Percentiles rank a stretch among this genome's conserved stretches.
These are phyloP conservation scores for Amanita brunnescens DNA, from an alignment of 768 basidiomycete species.

Conservation along the genomic window DNA sequence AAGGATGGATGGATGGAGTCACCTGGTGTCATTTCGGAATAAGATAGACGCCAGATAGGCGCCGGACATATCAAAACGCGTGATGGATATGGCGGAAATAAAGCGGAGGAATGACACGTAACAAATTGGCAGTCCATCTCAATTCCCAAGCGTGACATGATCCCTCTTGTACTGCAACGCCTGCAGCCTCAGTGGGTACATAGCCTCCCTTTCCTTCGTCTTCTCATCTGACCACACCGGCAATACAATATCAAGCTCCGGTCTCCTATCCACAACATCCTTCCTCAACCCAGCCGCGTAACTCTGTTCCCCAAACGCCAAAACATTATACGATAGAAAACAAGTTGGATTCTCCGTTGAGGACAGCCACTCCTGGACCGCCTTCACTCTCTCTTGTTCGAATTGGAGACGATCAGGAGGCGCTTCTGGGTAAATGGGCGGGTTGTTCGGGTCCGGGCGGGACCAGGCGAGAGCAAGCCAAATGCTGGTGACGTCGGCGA, in stretches of 20 bases:
- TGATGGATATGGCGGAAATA: too few relatives aligned
- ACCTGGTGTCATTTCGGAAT: too few relatives aligned
- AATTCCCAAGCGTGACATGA: background rate
- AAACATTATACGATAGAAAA: slow-evolving; percentile 27
- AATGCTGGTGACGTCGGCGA: slow-evolving; percentile 40
- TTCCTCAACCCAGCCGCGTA: slow-evolving; percentile 26
- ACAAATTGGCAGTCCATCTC: too few relatives aligned
- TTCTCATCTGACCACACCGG: slow-evolving; percentile 29
- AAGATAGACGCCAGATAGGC: too few relatives aligned
- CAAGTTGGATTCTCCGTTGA: slow-evolving; percentile 20
- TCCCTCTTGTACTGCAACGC: slow-evolving; percentile 22
- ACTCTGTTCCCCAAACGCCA: slow-evolving; percentile 25
- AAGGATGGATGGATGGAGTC: too few relatives aligned
- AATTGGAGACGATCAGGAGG: background rate
- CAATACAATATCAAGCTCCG: slow-evolving; percentile 21
- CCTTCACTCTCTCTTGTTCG: slow-evolving; percentile 10
- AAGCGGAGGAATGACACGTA: too few relatives aligned
- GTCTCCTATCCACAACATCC: slow-evolving; percentile 23
- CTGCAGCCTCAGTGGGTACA: slow-evolving; percentile 27
- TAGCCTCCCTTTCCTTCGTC: slow-evolving; percentile 23
- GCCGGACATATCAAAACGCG: too few relatives aligned
- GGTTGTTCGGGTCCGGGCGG: background rate
- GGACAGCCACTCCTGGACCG: slow-evolving; percentile 15
- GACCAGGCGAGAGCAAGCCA: slow-evolving; percentile 39
- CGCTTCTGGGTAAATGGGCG: slow-evolving; percentile 25